These are phyloP conservation scores for Botrytis medusae DNA, from an alignment of 2,329 filamentous ascomycete species.

Conservation along the genomic window DNA sequence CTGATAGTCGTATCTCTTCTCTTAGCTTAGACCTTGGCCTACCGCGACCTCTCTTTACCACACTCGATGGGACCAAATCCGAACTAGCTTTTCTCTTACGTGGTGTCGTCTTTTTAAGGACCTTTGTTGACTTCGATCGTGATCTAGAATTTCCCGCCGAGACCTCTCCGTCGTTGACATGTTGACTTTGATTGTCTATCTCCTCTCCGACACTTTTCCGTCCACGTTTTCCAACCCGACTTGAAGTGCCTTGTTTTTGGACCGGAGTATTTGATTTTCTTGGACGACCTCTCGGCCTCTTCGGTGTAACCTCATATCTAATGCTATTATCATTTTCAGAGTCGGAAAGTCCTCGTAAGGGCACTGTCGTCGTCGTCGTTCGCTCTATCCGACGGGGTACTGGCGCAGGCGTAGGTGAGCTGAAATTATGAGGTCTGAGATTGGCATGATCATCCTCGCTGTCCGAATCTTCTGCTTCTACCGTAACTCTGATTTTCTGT, in stretches of 20 bases:
- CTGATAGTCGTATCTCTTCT: slow-evolving; percentile 20
- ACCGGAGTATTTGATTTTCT: slow-evolving; percentile 45
- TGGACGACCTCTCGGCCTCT: slow-evolving; percentile 44
- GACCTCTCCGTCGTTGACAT: slow-evolving; percentile 32
- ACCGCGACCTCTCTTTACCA: slow-evolving; percentile 18
- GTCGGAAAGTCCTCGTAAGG: slow-evolving; percentile 39
- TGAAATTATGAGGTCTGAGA: slow-evolving; percentile 23
- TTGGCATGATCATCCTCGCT: slow-evolving; percentile 31
- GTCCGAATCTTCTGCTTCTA: slow-evolving; percentile 39
- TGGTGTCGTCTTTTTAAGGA: slow-evolving; percentile 27
- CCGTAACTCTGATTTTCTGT: slow-evolving; percentile 41
- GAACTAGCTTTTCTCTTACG: slow-evolving; percentile 20
- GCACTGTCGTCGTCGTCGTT: slow-evolving; percentile 39
- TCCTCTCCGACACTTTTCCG: slow-evolving; percentile 36
- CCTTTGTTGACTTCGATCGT: slow-evolving; percentile 35
- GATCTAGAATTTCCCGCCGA: slow-evolving; percentile 33
- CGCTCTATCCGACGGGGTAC: slow-evolving; percentile 31
- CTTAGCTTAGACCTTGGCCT: slow-evolving; percentile 19
- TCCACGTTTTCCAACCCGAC: slow-evolving; percentile 28
- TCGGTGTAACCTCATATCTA: slow-evolving; percentile 41
- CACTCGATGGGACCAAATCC: slow-evolving; percentile 13
- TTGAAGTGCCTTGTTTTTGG: slow-evolving; percentile 34
- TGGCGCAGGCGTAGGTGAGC: slow-evolving; percentile 29
- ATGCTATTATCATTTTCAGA: slow-evolving; percentile 33
- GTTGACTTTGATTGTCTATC: slow-evolving; percentile 32